Evolutionary conservation across 2,329 filamentous ascomycete genomes (phyloP).

Genomic region (Apiospora phragmitis): DNA sequence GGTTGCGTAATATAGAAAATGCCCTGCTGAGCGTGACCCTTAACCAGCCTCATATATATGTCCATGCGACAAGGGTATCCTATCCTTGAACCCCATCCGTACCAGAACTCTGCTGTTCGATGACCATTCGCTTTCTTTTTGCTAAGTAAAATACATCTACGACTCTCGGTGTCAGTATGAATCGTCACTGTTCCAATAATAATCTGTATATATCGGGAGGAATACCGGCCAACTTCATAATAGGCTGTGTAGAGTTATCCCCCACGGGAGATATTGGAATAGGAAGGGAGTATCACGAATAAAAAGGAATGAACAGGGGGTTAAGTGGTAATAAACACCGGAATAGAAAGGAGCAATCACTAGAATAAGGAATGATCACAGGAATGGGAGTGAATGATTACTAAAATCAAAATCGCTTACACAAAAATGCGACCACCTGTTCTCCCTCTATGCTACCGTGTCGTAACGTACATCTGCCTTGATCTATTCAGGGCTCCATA

Average conservation of each 20-base stretch:
- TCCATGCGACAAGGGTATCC: slow-evolving; percentile 29
- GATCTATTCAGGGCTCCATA: background rate
- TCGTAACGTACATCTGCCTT: background rate
- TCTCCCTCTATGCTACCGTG: background rate
- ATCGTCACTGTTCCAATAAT: too few relatives aligned
- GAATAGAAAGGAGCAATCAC: background rate
- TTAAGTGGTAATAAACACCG: too few relatives aligned
- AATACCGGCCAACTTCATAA: too few relatives aligned
- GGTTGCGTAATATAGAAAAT: background rate
- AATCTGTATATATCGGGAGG: too few relatives aligned
- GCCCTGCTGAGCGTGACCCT: background rate
- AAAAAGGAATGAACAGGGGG: too few relatives aligned
- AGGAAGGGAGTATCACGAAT: too few relatives aligned
- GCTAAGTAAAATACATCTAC: background rate
- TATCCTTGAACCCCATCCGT: slow-evolving; percentile 20
- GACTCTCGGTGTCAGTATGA: background rate
- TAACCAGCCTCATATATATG: slow-evolving; percentile 21
- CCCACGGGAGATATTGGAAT: too few relatives aligned
- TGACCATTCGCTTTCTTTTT: slow-evolving; percentile 11
- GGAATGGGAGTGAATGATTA: background rate
- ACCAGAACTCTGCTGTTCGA: slow-evolving; percentile 16
- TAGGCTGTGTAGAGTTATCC: too few relatives aligned
- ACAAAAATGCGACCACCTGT: background rate
- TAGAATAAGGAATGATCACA: background rate
- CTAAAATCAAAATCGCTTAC: background rate